These are phyloP conservation scores for Fennellomyces sp. DNA, from an alignment of 371 early-diverging fungal genomes.

Conservation along the genomic window DNA sequence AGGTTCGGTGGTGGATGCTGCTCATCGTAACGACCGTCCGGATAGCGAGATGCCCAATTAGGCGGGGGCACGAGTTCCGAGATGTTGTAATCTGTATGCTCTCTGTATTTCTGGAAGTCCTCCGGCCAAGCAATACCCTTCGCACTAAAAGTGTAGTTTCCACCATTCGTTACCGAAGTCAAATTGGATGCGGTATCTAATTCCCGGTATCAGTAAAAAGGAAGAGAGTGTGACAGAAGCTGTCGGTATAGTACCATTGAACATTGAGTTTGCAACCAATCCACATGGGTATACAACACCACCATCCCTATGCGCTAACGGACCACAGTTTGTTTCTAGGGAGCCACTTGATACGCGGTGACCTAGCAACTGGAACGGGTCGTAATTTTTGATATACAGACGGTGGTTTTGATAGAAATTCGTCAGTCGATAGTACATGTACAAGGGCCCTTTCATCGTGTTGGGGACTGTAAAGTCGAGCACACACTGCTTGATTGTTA, in stretches of 20 bases:
- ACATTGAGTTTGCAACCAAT: constrained; percentile 95
- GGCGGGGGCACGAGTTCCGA: constrained; percentile 72
- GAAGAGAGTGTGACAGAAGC: constrained; percentile 26
- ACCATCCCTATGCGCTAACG: constrained; percentile 46
- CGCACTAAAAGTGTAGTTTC: constrained; percentile 54
- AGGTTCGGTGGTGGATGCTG: constrained; percentile 74
- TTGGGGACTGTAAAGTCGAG: constrained; percentile 75
- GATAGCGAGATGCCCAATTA: constrained; percentile 70
- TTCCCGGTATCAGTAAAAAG: too few species aligned
- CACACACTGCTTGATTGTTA: constrained; percentile 64
- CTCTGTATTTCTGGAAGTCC: constrained; percentile 73
- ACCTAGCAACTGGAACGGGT: constrained; percentile 85
- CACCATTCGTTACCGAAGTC: constrained; percentile 13
- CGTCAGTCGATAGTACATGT: constrained; percentile 93
- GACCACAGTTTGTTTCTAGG: constrained; percentile 50
- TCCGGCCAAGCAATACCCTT: constrained; percentile 88
- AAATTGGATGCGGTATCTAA: constrained; percentile 45
- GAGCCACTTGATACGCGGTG: constrained; percentile 13
- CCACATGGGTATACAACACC: constrained; percentile 95
- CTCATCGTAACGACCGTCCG: constrained; percentile 57
- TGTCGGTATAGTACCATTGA: constrained; percentile 89
- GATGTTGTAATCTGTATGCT: constrained; percentile 46
- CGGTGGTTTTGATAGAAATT: constrained; percentile 99
- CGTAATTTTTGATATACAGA: constrained; percentile 92
- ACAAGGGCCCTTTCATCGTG: constrained; percentile 80